These are phyloP conservation scores for Gremmenia infestans DNA, from an alignment of 2,329 filamentous ascomycete genomes.

Conservation along the genomic window DNA sequence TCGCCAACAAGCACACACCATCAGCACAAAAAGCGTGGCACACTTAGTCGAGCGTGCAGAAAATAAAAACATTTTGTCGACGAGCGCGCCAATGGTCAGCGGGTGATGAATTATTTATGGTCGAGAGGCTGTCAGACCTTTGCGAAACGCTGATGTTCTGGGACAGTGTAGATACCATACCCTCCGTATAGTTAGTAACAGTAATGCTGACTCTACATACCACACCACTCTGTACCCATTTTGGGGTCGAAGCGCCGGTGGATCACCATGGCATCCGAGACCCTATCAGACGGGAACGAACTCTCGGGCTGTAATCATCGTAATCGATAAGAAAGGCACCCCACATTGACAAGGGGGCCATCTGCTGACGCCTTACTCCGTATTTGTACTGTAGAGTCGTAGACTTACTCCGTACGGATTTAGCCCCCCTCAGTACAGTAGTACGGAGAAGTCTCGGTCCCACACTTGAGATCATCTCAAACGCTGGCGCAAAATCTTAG, in stretches of 20 bases:
- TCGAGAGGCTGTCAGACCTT: conserved; percentile 9
- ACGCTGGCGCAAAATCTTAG: background rate
- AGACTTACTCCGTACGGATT: background rate
- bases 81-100: conserved; percentile 9
- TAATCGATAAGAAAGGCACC: background rate
- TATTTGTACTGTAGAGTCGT: background rate
- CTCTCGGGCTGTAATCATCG: conserved; percentile 14
- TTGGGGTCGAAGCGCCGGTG: conserved; percentile 6
- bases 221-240: conserved; percentile 3
- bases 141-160: conserved; percentile 14
- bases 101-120: conserved; percentile 11
- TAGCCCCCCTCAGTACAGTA: background rate
- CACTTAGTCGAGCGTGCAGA: conserved; percentile 1
- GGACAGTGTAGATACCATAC: background rate
- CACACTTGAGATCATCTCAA: conserved; percentile 3
- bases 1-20: conserved; percentile 1
- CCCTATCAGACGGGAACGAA: conserved; percentile 4
- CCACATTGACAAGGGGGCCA: background rate
- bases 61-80: conserved; percentile 3
- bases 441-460: background rate
- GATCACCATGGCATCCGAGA: background rate
- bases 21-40: conserved; percentile 6
- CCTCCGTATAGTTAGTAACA: background rate
- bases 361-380: background rate
- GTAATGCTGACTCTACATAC: background rate